phyloP scores from a whole-genome alignment of 2,329 filamentous ascomycete genomes.

The Neopestalotiopsis rosae region DNA sequence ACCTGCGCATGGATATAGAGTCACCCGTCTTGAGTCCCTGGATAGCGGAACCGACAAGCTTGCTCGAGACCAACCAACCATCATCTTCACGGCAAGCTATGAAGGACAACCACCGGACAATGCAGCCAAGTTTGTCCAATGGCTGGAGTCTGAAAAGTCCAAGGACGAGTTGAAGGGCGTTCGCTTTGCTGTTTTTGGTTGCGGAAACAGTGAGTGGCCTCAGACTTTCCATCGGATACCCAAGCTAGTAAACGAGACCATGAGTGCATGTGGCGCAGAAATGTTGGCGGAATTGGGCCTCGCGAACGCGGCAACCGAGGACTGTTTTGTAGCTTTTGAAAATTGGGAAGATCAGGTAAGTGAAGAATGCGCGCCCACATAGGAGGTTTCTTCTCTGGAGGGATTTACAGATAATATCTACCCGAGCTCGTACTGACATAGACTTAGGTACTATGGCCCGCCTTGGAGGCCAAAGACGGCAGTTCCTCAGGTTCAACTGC shows the following conservation, averaged over 20 bases:
- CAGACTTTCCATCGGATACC: conserved; percentile 63
- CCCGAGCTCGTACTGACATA: background rate
- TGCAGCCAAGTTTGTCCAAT: conserved; percentile 69
- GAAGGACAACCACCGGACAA: conserved; percentile 79
- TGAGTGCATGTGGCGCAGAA: conserved; percentile 52
- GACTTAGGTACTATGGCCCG: conserved; percentile 1
- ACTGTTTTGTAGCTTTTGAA: conserved; percentile 63
- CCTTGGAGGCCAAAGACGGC: background rate
- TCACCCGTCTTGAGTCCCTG: conserved; percentile 55
- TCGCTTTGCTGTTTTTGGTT: conserved; percentile 73
- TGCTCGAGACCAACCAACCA: conserved; percentile 63
- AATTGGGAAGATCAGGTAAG: conserved; percentile 57
- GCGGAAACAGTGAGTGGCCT: conserved; percentile 57
- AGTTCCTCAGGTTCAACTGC: conserved; percentile 38
- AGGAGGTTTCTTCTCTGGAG: background rate
- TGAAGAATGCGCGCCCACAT: background rate
- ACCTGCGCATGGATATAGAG: conserved; percentile 60
- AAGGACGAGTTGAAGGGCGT: conserved; percentile 58
- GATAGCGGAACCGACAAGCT: conserved; percentile 67
- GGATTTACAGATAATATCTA: background rate
- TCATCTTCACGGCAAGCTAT: conserved; percentile 73
- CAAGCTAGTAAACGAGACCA: conserved; percentile 53
- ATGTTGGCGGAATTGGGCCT: conserved; percentile 52
- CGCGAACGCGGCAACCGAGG: conserved; percentile 57
- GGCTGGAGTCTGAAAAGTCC: conserved; percentile 60